phyloP scores from a whole-genome alignment of 1,139 yeast genomes.

The Saccharomycopsis phalli region DNA sequence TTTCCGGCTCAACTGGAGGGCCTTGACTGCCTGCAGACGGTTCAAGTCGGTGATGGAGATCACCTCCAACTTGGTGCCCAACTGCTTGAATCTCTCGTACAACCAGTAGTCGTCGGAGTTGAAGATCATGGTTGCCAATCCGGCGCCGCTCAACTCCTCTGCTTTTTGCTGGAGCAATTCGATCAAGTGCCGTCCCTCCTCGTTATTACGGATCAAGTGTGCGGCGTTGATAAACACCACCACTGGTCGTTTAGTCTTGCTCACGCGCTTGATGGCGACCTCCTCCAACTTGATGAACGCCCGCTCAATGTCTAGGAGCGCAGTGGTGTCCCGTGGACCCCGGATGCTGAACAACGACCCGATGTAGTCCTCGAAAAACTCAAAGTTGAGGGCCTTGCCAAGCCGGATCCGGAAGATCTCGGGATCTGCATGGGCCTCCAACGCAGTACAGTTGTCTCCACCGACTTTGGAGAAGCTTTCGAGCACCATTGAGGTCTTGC shows the following conservation, averaged over 20 bases:
- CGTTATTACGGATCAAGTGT: constrained; percentile 67
- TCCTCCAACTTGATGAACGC: constrained; percentile 71
- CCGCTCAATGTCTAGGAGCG: constrained; percentile 71
- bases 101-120: constrained; percentile 86
- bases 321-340: constrained; percentile 83
- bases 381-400: constrained; percentile 68
- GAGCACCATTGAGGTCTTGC: constrained; percentile 64
- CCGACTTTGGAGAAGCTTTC: constrained; percentile 61
- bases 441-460: constrained; percentile 58
- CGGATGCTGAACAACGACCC: constrained; percentile 75
- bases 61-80: constrained; percentile 70
- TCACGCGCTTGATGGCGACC: constrained; percentile 49
- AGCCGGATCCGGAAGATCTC: constrained; percentile 71
- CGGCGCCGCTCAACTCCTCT: constrained; percentile 67
- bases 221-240: constrained; percentile 65
- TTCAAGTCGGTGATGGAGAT: constrained; percentile 62
- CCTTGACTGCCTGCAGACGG: constrained; percentile 46
- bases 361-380: constrained; percentile 71
- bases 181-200: constrained; percentile 60
- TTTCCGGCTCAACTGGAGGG: constrained; percentile 46
- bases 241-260: constrained; percentile 41
- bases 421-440: constrained; percentile 84
- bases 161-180: constrained; percentile 80
- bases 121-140: constrained; percentile 66
- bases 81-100: constrained; percentile 62